A percentile compares a stretch with the other conserved stretches of the same genome.
phyloP scores from a whole-genome alignment of 176 grass and related monocot species.

The Pontederia paniculata region DNA sequence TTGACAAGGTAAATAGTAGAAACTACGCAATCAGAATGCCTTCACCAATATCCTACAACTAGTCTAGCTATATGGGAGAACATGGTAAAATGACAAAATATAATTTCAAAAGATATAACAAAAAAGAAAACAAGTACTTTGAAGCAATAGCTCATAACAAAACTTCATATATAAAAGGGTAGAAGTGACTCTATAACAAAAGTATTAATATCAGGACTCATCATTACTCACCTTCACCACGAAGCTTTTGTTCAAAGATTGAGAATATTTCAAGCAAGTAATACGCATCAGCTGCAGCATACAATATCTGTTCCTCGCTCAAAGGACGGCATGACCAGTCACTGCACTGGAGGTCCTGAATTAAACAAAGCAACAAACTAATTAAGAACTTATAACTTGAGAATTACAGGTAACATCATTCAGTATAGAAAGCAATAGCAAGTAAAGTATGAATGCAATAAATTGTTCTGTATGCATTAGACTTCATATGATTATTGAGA shows the following conservation, averaged over 20 bases:
- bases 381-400: conserved; percentile 6
- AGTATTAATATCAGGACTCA: not conserved
- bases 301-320: conserved; percentile 73
- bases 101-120: not conserved
- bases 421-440: not conserved
- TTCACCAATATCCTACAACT: too few relatives aligned
- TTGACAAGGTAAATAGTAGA: too few relatives aligned
- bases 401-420: not conserved
- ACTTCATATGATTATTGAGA: too few relatives aligned
- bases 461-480: too few relatives aligned
- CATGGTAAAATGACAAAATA: too few relatives aligned
- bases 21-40: too few relatives aligned
- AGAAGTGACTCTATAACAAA: not conserved
- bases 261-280: conserved; percentile 86
- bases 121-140: not conserved
- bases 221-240: conserved; percentile 34
- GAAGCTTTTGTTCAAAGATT: conserved; percentile 42
- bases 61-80: too few relatives aligned
- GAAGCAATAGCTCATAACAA: not conserved
- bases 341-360: conserved; percentile 94
- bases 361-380: conserved; percentile 14
- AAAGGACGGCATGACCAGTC: conserved; percentile 87
- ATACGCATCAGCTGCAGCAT: conserved; percentile 95
- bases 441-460: too few relatives aligned
- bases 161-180: not conserved